A percentile compares a stretch with the other conserved stretches of the same genome.
Conservation (phyloP, 31 red algal genomes). For the Odonthalia washingtoniensis region DNA sequence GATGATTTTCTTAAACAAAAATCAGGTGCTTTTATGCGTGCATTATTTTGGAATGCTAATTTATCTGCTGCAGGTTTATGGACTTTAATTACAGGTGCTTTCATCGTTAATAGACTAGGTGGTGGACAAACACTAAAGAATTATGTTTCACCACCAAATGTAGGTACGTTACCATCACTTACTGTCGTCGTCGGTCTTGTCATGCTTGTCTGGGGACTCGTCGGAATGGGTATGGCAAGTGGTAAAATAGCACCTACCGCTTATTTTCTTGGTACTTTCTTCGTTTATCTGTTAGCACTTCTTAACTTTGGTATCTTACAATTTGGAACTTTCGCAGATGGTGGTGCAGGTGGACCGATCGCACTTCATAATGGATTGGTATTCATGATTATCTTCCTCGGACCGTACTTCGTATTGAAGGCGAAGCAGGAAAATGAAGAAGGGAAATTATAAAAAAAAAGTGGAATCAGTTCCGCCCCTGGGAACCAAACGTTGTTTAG, state of each 20-base stretch:
- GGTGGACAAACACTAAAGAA: slow-evolving; percentile 5
- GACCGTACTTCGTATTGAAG: slow-evolving; percentile 59
- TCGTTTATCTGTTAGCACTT: slow-evolving; percentile 68
- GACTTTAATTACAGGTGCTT: slow-evolving; percentile 56
- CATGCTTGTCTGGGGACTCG: slow-evolving; percentile 51
- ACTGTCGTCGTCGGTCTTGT: slow-evolving; percentile 58
- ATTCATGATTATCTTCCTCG: slow-evolving; percentile 65
- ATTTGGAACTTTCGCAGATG: slow-evolving; percentile 18
- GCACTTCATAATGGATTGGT: slow-evolving; percentile 73
- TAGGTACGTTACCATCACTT: slow-evolving; percentile 58
- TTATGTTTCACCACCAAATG: slow-evolving; percentile 66
- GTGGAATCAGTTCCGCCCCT: no score
- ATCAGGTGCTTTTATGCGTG: slow-evolving; percentile 42
- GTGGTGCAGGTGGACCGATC: slow-evolving; percentile 9
- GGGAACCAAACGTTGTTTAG: no score
- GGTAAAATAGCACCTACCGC: background rate
- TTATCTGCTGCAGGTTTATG: slow-evolving; percentile 57
- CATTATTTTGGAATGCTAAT: slow-evolving; percentile 74
- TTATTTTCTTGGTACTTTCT: slow-evolving; percentile 37
- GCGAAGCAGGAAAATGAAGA: slow-evolving; percentile 20
- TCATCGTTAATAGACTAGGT: slow-evolving; percentile 7
- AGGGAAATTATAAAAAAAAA: no score
- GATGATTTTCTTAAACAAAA: slow-evolving; percentile 33
- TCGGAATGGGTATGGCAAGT: slow-evolving; percentile 3
- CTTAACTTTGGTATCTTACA: slow-evolving; percentile 78